Evolutionary conservation across 129 eudicot genomes (phyloP), one percentile per base, ranked within the genome.

Genomic region (Smallanthus sonchifolius): DNA sequence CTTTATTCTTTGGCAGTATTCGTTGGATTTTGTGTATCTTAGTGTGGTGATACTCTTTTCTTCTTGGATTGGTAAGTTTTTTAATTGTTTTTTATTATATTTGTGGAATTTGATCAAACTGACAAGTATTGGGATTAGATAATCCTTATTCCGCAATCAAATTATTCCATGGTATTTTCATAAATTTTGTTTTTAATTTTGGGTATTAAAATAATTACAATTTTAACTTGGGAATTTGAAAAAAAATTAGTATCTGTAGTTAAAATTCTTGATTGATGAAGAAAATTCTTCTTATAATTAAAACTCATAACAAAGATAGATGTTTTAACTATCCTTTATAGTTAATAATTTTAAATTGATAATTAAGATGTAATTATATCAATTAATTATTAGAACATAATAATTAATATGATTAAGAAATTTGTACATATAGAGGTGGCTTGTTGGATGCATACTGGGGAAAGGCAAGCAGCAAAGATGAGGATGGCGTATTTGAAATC

Each of bases 401-500:
- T 24, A 0, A 24, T 24, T 24, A 24, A 24, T n/a, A 36, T 35
- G n/a, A 14, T 35, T 62, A 62, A 34, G 20, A 15, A 62, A 34
- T 14, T 32, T n/a, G 5, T 59, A 8, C 32, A 7, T 67, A 16
- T 51, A 95, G 99, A 95, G 99, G 99, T 95, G 80, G 96, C 94
- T 40, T 91, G 96, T 86, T 95, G 99, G 99, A 95, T 95, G 99
- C 86, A 95, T 56, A 83, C 87, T 30, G 99, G 99, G 70, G 99
- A 95, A 81, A 87, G 99, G 42, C 99, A 95, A 88, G 99, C 97
- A 30, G 92, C 96, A 64, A 95, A 95, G 69, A 91, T 95, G 96
- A 91, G 99, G 73, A 91, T 95, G 97, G 97, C 99, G 0, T 95
- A 95, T 74, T 73, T 95, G 78, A 85, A 82, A 67, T 82, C 90